Evolutionary conservation across 2,329 filamentous ascomycete genomes (phyloP), one percentile per base, ranked within the genome.

Genomic region (Stagonosporopsis tanaceti): DNA sequence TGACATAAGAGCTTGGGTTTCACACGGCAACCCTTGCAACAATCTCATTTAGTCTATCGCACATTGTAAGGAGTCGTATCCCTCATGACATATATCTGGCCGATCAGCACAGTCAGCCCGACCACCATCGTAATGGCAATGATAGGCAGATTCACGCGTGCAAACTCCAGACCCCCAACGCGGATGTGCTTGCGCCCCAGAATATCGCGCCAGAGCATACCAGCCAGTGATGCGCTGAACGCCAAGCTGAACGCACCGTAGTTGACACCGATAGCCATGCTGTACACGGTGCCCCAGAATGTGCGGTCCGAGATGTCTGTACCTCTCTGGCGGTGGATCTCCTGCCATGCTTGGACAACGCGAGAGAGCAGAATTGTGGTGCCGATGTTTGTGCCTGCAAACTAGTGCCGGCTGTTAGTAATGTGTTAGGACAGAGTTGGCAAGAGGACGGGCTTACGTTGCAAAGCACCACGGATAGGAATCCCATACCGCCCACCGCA

Each of bases 341-440:
- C 66, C 60, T 85, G 78, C 89, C 89, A 92, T 0, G 84, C 78
- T 69, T 92, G 89, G 11, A 92, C 84, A 6, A 91, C 83, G 3
- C 89, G 86, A 8, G 84, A 90, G 1, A 92, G 80, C 0, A 92
- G 83, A 67, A 92, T 92, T 0, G 89, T 89, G 0, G 89, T 90
- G 32, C 89, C 89, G 50, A 92, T 92, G 62, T 92, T 92, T 1
- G 89, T 92, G 17, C 89, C 89, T 0, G 89, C 87, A 64, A 91
- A 92, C 88, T 91, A 25, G 32, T 7, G 41, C 3, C 11, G 30
- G 44, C 9, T 45, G 44, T 44, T 27, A 27, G 15, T 9, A 12
- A 6, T 22, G 24, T 2, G n/a, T 3, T 12, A 12, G 34, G 8
- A 25, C 1, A 1, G 11, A 24, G 20, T 34, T 15, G 30, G 6